Conservation (phyloP, 2,329 filamentous ascomycete species). For the Penicillium vulpinum region DNA sequence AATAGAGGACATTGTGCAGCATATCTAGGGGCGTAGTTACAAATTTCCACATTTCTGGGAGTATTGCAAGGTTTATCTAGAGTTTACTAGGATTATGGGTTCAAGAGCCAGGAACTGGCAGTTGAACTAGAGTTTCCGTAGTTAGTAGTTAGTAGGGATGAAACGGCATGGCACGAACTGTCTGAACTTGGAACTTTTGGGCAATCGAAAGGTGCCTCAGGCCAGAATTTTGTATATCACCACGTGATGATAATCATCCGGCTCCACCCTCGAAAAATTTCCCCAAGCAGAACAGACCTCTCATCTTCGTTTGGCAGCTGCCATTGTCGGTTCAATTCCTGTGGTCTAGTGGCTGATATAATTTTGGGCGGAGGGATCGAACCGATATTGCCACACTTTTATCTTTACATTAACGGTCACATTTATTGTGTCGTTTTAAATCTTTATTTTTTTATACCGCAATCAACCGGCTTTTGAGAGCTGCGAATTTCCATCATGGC, state of each 20-base stretch:
- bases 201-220: too few relatives aligned
- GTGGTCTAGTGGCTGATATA: constrained; percentile 20
- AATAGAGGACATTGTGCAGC: constrained; percentile 1
- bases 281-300: constrained; percentile 29
- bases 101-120: neutral
- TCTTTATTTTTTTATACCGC: constrained; percentile 15
- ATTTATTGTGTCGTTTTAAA: constrained; percentile 4
- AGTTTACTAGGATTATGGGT: neutral
- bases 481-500: constrained; percentile 48
- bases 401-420: constrained; percentile 9
- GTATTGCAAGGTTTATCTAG: neutral
- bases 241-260: constrained; percentile 44
- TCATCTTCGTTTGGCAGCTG: constrained; percentile 24
- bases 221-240: constrained; percentile 31
- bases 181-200: neutral
- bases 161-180: neutral
- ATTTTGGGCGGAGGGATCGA: constrained; percentile 15
- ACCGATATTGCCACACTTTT: neutral
- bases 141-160: neutral
- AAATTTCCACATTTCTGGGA: neutral
- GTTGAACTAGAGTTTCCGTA: neutral
- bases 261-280: constrained; percentile 44
- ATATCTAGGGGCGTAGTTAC: neutral
- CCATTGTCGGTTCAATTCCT: constrained; percentile 27
- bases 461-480: constrained; percentile 5